Percentiles rank a stretch among this genome's conserved stretches.
phyloP scores from a whole-genome alignment of 176 grass and related monocot species.

The barley (Hordeum vulgare) region DNA sequence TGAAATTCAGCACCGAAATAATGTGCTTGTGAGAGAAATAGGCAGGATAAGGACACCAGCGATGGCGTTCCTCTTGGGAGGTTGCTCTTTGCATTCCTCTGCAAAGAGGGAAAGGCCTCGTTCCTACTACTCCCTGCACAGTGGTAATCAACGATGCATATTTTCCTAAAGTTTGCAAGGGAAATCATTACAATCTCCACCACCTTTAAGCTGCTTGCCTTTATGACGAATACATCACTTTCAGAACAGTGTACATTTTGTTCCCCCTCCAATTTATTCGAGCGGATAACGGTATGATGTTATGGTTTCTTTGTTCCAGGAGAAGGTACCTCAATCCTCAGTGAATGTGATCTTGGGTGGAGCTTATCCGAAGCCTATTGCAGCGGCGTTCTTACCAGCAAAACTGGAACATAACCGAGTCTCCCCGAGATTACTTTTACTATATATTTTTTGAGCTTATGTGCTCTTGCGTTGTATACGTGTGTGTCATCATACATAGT shows the following conservation, averaged over 20 bases:
- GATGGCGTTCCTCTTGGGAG: not conserved
- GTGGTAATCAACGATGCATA: constrained; percentile 7
- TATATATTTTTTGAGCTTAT: not conserved
- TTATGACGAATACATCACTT: constrained; percentile 7
- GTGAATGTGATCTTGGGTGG: constrained; percentile 21
- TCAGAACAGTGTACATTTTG: not conserved
- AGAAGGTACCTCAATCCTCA: constrained; percentile 40
- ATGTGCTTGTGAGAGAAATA: constrained; percentile 9
- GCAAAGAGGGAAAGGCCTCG: not conserved
- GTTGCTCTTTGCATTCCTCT: not conserved
- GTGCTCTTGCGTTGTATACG: not conserved
- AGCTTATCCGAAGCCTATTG: not conserved
- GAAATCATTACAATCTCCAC: not conserved
- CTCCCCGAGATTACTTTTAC: not conserved
- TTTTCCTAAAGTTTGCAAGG: not conserved
- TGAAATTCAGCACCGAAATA: not conserved
- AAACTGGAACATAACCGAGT: not conserved
- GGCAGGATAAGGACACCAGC: not conserved
- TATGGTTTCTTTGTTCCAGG: constrained; percentile 50
- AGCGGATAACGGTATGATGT: not conserved
- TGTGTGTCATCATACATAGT: not conserved
- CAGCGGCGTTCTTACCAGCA: not conserved
- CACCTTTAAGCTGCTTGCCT: constrained; percentile 3
- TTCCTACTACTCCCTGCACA: not conserved
- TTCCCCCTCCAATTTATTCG: not conserved